Percentiles rank a stretch among this genome's conserved stretches.
Conservation (phyloP, 148 eudicot species). For the Rhododendron ovatum region DNA sequence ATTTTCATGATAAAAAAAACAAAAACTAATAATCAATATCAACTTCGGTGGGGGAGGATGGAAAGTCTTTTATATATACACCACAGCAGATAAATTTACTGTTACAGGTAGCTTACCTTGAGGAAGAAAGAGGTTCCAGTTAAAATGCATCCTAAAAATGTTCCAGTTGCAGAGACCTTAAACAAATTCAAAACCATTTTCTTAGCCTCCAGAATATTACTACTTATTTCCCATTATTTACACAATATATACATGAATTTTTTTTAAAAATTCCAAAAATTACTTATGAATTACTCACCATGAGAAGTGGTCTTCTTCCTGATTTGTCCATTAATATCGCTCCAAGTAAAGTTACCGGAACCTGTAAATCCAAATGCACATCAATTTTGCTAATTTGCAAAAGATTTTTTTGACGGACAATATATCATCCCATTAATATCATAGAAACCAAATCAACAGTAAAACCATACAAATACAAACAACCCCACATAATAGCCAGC, state of each 20-base stretch:
- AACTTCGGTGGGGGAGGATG: not conserved
- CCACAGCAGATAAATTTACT: too few relatives aligned
- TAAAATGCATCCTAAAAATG: conserved; percentile 63
- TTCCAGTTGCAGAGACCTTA: conserved; percentile 73
- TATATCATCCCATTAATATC: too few relatives aligned
- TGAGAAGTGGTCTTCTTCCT: conserved; percentile 72
- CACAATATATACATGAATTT: not conserved
- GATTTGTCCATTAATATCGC: conserved; percentile 66
- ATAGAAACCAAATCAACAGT: too few relatives aligned
- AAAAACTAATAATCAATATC: not conserved
- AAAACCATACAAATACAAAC: too few relatives aligned
- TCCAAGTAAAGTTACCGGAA: conserved; percentile 62
- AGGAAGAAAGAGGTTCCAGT: conserved; percentile 62
- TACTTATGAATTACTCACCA: conserved; percentile 27
- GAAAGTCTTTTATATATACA: not conserved
- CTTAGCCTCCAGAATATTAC: not conserved
- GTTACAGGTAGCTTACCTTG: conserved; percentile 34
- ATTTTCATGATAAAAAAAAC: not conserved
- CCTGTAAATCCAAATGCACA: conserved; percentile 21
- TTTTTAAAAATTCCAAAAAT: not conserved
- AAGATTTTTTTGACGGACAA: too few relatives aligned
- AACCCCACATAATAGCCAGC: too few relatives aligned
- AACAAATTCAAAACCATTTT: not conserved
- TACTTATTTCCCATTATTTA: not conserved
- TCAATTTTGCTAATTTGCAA: not conserved